phyloP scores from a whole-genome alignment of 306 rosid species.

The Coriaria nepalensis region DNA sequence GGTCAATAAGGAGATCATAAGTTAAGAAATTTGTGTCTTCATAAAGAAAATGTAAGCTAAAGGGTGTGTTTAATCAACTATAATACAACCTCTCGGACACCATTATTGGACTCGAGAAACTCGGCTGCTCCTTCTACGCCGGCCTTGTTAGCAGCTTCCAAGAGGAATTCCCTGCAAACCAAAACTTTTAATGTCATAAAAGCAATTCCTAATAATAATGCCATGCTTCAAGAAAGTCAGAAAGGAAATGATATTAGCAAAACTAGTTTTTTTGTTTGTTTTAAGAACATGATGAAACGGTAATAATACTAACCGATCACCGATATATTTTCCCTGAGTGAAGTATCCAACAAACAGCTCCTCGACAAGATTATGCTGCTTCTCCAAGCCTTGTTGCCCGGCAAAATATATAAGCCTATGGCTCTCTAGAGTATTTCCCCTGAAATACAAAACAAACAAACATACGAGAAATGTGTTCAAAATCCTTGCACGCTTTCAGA shows the following conservation, averaged over 20 bases:
- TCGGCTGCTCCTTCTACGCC: slow-evolving; percentile 74
- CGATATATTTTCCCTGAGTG: slow-evolving; percentile 75
- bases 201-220: too few relatives aligned
- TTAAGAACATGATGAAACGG: too few relatives aligned
- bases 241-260: too few relatives aligned
- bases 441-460: slow-evolving; percentile 16
- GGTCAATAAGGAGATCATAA: too few relatives aligned
- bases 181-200: not conserved
- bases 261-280: too few relatives aligned
- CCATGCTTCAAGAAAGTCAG: too few relatives aligned
- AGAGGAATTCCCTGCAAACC: slow-evolving; percentile 64
- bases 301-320: slow-evolving; percentile 43
- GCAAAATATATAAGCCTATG: slow-evolving; percentile 78
- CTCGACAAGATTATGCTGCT: slow-evolving; percentile 76
- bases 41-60: not conserved
- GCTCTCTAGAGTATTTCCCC: slow-evolving; percentile 88
- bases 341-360: slow-evolving; percentile 69
- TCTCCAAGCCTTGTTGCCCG: slow-evolving; percentile 49
- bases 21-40: not conserved
- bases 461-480: not conserved
- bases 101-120: slow-evolving; percentile 67
- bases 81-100: slow-evolving; percentile 45
- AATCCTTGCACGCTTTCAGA: not conserved
- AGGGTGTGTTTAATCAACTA: not conserved
- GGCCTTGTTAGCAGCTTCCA: slow-evolving; percentile 61